Base-by-base conservation (phyloP, 2,329 filamentous ascomycete species). In the Botrytis tulipae region DNA sequence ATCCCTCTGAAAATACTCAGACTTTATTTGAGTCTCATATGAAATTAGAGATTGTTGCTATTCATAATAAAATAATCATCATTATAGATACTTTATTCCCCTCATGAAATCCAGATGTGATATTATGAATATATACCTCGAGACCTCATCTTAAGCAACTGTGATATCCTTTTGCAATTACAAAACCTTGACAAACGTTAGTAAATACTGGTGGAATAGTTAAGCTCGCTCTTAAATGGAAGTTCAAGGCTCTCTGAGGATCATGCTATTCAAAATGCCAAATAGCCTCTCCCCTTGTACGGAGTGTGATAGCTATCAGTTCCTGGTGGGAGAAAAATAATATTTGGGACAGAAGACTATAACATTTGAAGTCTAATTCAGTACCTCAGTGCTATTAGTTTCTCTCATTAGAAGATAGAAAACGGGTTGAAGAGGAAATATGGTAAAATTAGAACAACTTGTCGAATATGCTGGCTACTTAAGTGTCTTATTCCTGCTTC, bases 341-440 rank as follows among this genome's bases (percentile, higher is more conserved):
- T 0, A 57, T 18, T n/a, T 57, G 7, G n/a, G 51, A 29, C 29
- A 9, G 3, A 57, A 18, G 0, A 18, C 14, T 32, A 9, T 54
- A 4, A 29, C 0, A 0, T 25, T 4, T 18, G 6, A 16, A 54
- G 6, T 29, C 12, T 7, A 29, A 3, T 12, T 16, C 14, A 12
- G 18, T 32, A 57, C 6, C 14, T 29, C 6, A 18, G 14, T 18
- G 6, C 0, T 32, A 29, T 32, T 0, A 4, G 14, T 57, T 16
- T 29, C 1, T 29, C 4, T 2, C 14, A 57, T 54, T 18, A 8
- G 8, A 12, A 18, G 0, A 29, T 8, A 16, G n/a, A 29, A 16
- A 57, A 18, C 5, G 0, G 9, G 3, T 12, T 54, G 6, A n/a
- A 18, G 5, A 18, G 0, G 0, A 9, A 29, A 18, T 0, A 32